phyloP scores from a whole-genome alignment of 768 basidiomycete species.

The Leccinum aurantiacum region DNA sequence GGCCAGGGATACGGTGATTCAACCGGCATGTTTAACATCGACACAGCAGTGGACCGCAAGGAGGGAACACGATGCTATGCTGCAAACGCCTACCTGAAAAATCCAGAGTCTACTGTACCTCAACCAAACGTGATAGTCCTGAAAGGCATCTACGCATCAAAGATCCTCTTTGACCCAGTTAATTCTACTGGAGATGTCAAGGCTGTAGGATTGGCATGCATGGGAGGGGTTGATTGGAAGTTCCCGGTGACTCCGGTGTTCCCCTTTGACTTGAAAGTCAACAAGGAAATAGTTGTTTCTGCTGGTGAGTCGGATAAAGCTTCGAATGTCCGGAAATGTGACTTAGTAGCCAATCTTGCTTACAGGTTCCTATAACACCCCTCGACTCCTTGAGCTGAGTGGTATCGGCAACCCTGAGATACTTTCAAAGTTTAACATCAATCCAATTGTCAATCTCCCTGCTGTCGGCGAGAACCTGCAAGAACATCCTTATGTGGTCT shows the following conservation, averaged over 20 bases:
- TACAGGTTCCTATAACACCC: constrained; percentile 18
- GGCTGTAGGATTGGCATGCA: constrained; percentile 12
- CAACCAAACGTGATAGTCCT: constrained; percentile 13
- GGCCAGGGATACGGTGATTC: constrained; percentile 14
- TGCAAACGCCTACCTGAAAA: constrained; percentile 16
- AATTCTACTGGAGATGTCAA: neutral
- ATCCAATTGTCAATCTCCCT: constrained; percentile 12
- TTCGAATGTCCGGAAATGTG: neutral
- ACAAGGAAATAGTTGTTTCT: constrained; percentile 10
- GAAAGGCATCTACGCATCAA: constrained; percentile 11
- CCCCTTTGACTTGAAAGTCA: constrained; percentile 1
- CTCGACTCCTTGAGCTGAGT: constrained; percentile 21
- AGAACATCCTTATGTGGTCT: constrained; percentile 14
- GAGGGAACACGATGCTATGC: constrained; percentile 19
- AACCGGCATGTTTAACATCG: constrained; percentile 21
- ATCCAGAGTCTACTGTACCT: constrained; percentile 10
- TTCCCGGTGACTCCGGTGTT: neutral
- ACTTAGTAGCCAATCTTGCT: neutral
- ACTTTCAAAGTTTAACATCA: constrained; percentile 15
- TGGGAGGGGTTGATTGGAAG: constrained; percentile 16
- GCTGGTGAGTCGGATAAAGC: neutral
- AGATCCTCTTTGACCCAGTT: constrained; percentile 10
- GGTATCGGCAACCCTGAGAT: constrained; percentile 16
- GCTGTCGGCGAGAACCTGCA: constrained; percentile 23
- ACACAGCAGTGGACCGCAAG: constrained; percentile 16